Conservation (phyloP, 2,329 filamentous ascomycete genomes). For the Aspergillus tamarii region DNA sequence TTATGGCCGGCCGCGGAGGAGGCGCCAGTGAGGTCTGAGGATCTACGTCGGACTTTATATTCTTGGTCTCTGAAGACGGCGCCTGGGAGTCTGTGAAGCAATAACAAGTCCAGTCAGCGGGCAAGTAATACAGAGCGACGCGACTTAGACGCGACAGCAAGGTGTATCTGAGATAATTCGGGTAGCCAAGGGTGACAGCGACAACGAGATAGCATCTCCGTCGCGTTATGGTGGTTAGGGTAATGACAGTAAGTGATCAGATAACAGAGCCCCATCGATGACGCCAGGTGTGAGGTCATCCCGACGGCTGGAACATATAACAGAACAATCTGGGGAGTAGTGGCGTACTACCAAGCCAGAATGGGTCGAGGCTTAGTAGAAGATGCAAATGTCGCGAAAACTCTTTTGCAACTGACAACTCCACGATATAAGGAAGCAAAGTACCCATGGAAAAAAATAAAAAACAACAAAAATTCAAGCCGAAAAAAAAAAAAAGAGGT, state of each 20-base stretch:
- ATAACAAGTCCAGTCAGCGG: slow-evolving; percentile 26
- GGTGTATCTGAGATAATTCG: slow-evolving; percentile 11
- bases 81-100: slow-evolving; percentile 33
- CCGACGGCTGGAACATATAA: slow-evolving; percentile 32
- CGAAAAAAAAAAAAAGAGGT: slow-evolving; percentile 7
- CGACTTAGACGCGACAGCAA: slow-evolving; percentile 4
- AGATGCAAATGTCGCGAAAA: slow-evolving; percentile 16
- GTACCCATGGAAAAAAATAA: slow-evolving; percentile 10
- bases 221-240: slow-evolving; percentile 11
- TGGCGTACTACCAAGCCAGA: slow-evolving; percentile 38
- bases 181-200: slow-evolving; percentile 19
- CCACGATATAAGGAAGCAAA: slow-evolving; percentile 5
- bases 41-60: slow-evolving; percentile 55
- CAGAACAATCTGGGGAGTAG: slow-evolving; percentile 30
- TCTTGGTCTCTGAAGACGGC: slow-evolving; percentile 37
- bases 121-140: neutral
- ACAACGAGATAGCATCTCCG: slow-evolving; percentile 22
- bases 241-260: slow-evolving; percentile 16
- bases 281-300: slow-evolving; percentile 43
- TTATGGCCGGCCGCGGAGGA: slow-evolving; percentile 62
- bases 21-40: slow-evolving; percentile 68
- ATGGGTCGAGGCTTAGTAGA: slow-evolving; percentile 22
- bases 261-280: slow-evolving; percentile 34
- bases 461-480: slow-evolving; percentile 19
- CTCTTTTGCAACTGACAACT: slow-evolving; percentile 10